Base-by-base conservation (phyloP, 2,329 filamentous ascomycete species). In the Chaetomium sp. region DNA sequence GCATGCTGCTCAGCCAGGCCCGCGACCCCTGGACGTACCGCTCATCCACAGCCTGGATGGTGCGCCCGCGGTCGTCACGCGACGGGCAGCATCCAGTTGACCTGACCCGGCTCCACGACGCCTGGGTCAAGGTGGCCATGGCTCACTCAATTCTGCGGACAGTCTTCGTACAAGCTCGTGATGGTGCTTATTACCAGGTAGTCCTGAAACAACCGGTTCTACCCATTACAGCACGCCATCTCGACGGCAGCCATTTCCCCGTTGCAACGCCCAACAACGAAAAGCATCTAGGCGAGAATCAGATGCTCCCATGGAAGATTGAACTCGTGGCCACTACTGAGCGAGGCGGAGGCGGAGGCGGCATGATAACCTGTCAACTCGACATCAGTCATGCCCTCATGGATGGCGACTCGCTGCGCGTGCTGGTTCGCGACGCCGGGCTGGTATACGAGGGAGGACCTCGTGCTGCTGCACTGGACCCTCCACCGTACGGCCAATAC, bases 51-150 rank as follows among this genome's bases (percentile, higher is more conserved):
- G 47, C 47, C n/a, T 50, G 47, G 47, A 50, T 9, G 47, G 47
- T 50, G 47, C 47, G 47, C 47, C 47, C 47, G 47, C 47, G 47
- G 21, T 21, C 47, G 47, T 25, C 47, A 50, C 47, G 21, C 21
- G 47, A 50, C n/a, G 6, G 6, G 47, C 47, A 50, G n/a, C 47
- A 50, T 50, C 47, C 47, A 25, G 47, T 50, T 50, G 47, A 50
- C 47, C 47, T 50, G 21, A 13, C 47, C 47, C 47, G 47, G 47
- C 47, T 50, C 21, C 47, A 25, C 21, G 47, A 50, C 21, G 47
- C 47, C 47, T 50, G 47, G 47, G 47, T 25, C 47, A 50, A 50
- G n/a, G 47, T 50, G 47, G 47, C 47, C 47, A 50, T 50, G 47
- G 47, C 47, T 50, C 47, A 50, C 47, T 8, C 47, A 7, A 50